Evolutionary conservation across 257 asterid genomes (phyloP).

Genomic region (Ilex asprella): DNA sequence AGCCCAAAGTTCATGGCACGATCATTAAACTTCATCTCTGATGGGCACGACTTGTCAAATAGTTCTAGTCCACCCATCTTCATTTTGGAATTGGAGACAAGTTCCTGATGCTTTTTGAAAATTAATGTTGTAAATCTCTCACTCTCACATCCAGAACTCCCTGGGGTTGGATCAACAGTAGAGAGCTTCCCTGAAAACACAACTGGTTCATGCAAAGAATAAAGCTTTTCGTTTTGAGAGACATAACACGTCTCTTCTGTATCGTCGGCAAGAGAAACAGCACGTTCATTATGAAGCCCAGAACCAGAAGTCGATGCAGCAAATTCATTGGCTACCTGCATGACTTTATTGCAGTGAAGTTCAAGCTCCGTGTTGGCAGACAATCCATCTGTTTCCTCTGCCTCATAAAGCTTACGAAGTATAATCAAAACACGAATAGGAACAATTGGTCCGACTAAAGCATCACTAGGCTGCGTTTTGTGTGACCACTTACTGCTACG

Average conservation of each 20-base stretch:
- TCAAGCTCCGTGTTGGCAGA: conserved; percentile 37
- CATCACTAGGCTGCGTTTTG: conserved; percentile 33
- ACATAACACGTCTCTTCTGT: conserved; percentile 21
- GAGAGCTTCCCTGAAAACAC: conserved; percentile 23
- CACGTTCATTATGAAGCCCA: conserved; percentile 23
- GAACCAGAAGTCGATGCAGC: conserved; percentile 17
- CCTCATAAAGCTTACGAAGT: conserved; percentile 32
- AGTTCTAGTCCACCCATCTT: conserved; percentile 38
- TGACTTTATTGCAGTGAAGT: conserved; percentile 38
- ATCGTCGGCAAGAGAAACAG: conserved; percentile 58
- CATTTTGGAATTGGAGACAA: conserved; percentile 17
- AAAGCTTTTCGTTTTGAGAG: conserved; percentile 17
- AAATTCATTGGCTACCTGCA: conserved; percentile 36
- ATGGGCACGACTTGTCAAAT: conserved; percentile 54
- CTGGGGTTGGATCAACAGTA: not conserved
- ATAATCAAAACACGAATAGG: conserved; percentile 51
- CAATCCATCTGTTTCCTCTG: conserved; percentile 31
- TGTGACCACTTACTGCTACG: conserved; percentile 41
- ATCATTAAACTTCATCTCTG: conserved; percentile 40
- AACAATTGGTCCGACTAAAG: conserved; percentile 38
- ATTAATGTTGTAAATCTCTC: conserved; percentile 32
- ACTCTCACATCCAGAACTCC: conserved; percentile 19
- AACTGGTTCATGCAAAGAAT: conserved; percentile 37
- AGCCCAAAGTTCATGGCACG: conserved; percentile 18
- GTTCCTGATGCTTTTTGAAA: conserved; percentile 28